Conservation (phyloP, 805 yeast genomes). For the Candida maris region DNA sequence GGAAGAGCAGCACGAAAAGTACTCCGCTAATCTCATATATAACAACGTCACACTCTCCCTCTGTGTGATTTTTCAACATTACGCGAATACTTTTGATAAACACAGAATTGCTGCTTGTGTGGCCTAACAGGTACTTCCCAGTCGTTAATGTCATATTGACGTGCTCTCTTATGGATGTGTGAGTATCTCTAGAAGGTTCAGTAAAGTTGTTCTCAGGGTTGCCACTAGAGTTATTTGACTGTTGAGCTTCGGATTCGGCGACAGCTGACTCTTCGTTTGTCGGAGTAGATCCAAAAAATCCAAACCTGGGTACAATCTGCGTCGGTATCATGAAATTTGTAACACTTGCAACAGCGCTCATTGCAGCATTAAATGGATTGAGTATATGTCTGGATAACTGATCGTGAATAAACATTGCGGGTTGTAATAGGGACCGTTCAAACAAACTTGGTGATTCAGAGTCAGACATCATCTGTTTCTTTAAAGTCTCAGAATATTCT, state of each 20-base stretch:
- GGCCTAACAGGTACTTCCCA: constrained; percentile 27
- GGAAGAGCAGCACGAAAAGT: constrained; percentile 22
- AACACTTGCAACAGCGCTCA: constrained; percentile 23
- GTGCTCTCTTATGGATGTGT: constrained; percentile 9
- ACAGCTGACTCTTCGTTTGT: constrained; percentile 4
- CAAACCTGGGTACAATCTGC: constrained; percentile 8
- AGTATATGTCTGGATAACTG: constrained; percentile 26
- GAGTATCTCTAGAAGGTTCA: neutral
- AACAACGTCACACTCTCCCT: constrained; percentile 15
- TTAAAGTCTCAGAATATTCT: constrained; percentile 16
- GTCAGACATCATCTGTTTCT: constrained; percentile 15
- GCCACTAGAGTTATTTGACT: neutral
- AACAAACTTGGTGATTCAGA: constrained; percentile 21
- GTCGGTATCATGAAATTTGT: constrained; percentile 19
- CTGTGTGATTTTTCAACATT: constrained; percentile 2
- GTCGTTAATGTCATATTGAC: constrained; percentile 10
- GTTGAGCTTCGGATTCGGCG: neutral
- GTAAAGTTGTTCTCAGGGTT: neutral
- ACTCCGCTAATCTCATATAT: constrained; percentile 31
- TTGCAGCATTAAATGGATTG: constrained; percentile 27
- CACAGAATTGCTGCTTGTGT: constrained; percentile 18
- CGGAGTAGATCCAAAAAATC: constrained; percentile 12
- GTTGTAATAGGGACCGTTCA: constrained; percentile 28
- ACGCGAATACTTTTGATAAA: constrained; percentile 13
- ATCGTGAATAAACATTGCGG: constrained; percentile 28